phyloP scores from a whole-genome alignment of 1,284 basidiomycete species.

The Leccinum pachyderme region DNA sequence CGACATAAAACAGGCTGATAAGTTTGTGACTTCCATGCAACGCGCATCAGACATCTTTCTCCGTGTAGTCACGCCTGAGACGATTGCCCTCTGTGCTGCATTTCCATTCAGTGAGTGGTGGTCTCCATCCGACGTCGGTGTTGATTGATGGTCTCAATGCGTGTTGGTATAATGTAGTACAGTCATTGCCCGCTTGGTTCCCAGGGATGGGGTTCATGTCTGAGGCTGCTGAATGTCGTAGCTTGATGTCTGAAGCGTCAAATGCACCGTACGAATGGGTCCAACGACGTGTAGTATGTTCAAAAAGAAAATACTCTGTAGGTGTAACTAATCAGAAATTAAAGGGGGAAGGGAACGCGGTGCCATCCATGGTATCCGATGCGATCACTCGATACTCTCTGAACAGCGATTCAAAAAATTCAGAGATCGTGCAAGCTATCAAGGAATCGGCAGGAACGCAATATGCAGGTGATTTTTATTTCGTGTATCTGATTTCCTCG shows the following conservation, averaged over 20 bases:
- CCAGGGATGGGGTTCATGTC: background rate
- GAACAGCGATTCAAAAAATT: background rate
- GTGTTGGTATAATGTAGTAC: background rate
- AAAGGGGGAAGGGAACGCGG: background rate
- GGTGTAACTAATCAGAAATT: background rate
- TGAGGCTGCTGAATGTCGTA: background rate
- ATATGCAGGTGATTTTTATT: background rate
- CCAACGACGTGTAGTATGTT: background rate
- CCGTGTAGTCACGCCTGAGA: background rate
- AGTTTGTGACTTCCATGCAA: background rate
- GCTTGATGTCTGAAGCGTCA: background rate
- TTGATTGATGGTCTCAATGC: background rate
- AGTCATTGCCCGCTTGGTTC: background rate
- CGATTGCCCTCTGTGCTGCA: background rate
- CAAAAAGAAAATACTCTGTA: background rate
- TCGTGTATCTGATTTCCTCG: background rate
- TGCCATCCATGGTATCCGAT: background rate
- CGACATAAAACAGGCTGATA: background rate
- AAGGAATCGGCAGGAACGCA: background rate
- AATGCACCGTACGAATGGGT: too few relatives aligned
- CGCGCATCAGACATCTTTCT: background rate
- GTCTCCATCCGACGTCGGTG: background rate
- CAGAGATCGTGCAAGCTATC: background rate
- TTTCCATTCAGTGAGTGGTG: background rate
- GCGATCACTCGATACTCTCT: background rate